Percentiles rank a stretch among this genome's conserved stretches.
Evolutionary conservation across 1,284 basidiomycete genomes (phyloP).

Genomic region (Phenoliferia sp.): DNA sequence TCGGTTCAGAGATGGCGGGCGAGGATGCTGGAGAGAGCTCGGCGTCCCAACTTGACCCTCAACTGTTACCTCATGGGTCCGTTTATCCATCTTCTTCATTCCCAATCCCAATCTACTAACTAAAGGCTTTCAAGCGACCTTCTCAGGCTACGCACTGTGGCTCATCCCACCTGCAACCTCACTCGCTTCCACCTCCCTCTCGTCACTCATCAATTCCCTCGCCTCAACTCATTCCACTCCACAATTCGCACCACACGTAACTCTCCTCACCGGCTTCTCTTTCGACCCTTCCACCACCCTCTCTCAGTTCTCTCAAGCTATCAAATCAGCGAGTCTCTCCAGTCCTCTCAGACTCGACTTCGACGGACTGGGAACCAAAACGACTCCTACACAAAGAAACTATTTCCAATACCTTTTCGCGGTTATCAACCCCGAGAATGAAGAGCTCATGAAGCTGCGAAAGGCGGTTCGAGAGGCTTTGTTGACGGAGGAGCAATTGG

Average conservation of each 20-base stretch:
- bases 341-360: neutral
- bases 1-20: no score
- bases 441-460: neutral
- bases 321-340: neutral
- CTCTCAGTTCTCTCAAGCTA: neutral
- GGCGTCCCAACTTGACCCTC: no score
- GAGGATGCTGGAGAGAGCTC: no score
- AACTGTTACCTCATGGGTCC: no score
- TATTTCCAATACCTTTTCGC: conserved; percentile 27
- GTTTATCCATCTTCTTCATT: no score
- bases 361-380: neutral
- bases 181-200: neutral
- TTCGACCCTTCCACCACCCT: neutral
- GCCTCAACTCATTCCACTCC: neutral
- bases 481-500: neutral
- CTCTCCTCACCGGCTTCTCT: conserved; percentile 15
- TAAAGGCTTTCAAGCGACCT: no score
- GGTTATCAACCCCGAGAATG: neutral
- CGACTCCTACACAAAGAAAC: neutral
- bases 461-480: neutral
- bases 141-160: conserved; percentile 22
- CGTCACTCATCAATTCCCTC: conserved; percentile 1
- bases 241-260: conserved; percentile 14
- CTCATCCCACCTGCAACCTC: neutral
- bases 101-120: no score